Evolutionary conservation across 345 rosid species (phyloP), one percentile per base, ranked within the genome.

Genomic region (Isatis tinctoria): DNA sequence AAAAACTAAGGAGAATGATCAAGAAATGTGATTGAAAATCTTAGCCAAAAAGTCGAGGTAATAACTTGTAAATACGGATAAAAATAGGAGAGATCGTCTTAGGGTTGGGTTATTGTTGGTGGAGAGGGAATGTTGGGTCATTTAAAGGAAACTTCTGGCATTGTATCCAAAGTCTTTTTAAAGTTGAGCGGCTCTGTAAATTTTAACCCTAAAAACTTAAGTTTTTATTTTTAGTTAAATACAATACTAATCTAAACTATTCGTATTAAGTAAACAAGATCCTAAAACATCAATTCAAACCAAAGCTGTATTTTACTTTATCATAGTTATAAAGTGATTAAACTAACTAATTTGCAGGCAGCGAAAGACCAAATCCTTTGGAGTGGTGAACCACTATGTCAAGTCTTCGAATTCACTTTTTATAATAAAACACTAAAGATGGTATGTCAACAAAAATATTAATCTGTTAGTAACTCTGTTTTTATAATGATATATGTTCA

Each of bases 21-120:
- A 3, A 60, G 13, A 68, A 61, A 32, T 44, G 59, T 14, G 65
- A 28, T 70, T 40, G 59, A 37, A 70, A 27, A n/a, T 54, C 27
- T 69, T 47, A 44, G 66, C 35, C 49, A 44, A 76, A 75, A 28
- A 8, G 2, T 54, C 12, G 60, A 63, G 60, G 16, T 76, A 63
- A 76, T 63, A 76, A 69, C 71, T 27, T 69, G 59, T 69, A 76
- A 26, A 36, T 63, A 53, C 5, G 3, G 71, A 45, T 44, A 56
- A 76, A 76, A 76, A 63, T 70, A 76, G 80, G 18, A 61, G 69
- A 52, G 48, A 60, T 60, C 40, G 59, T 69, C 65, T 60, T 74
- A 48, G 44, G 37, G 33, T 67, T 37, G 4, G 35, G 26, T 43
- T 56, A 18, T 64, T 54, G 75, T 63, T 63, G 80, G 71, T 70